Percentiles rank a stretch among this genome's conserved stretches.
Evolutionary conservation across 768 basidiomycete species (phyloP).

Genomic region (Amanita fuliginea): DNA sequence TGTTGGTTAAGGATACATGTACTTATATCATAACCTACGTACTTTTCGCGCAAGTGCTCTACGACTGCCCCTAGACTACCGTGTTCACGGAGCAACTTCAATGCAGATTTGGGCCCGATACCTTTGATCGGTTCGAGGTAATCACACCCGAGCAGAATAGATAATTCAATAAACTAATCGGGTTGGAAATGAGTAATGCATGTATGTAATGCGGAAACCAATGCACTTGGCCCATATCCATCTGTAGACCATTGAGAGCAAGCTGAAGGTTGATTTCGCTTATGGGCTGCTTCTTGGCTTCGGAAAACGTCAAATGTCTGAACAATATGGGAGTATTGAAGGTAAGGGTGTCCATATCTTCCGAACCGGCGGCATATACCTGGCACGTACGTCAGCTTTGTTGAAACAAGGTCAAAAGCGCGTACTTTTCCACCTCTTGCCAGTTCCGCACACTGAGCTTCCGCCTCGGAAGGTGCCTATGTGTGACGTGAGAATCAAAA

Average conservation of each 20-base stretch:
- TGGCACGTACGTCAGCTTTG: conserved; percentile 15
- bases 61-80: conserved; percentile 63
- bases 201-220: neutral
- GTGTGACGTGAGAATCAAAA: conserved; percentile 2
- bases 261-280: conserved; percentile 78
- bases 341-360: conserved; percentile 99
- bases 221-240: conserved; percentile 82
- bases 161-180: conserved; percentile 85
- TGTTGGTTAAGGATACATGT: neutral
- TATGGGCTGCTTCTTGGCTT: conserved; percentile 95
- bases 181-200: neutral
- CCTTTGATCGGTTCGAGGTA: conserved; percentile 99
- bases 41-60: conserved; percentile 73
- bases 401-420: neutral
- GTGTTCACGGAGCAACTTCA: conserved; percentile 84
- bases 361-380: conserved; percentile 97
- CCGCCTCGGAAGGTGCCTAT: conserved; percentile 96
- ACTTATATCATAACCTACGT: conserved; percentile 11
- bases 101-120: conserved; percentile 88
- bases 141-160: conserved; percentile 94
- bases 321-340: conserved; percentile 87
- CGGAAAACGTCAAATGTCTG: conserved; percentile 95
- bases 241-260: conserved; percentile 80
- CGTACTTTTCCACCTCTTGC: conserved; percentile 87
- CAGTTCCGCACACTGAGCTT: conserved; percentile 97